Conservation (phyloP, 495 filamentous ascomycete species). For the Rostrohypoxylon terebratum region DNA sequence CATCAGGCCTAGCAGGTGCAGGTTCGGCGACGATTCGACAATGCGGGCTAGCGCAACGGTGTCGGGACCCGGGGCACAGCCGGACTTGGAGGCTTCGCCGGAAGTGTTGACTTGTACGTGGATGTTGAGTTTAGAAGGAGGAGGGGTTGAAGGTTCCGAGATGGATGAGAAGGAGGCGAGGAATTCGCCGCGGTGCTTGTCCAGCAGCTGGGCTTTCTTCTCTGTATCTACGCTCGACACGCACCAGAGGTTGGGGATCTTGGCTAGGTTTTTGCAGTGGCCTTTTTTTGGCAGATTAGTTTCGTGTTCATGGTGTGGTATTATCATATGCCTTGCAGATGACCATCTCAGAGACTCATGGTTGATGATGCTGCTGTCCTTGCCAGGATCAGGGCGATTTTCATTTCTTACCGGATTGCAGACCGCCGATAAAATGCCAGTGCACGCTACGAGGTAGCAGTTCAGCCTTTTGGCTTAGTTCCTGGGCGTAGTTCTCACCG, state of each 20-base stretch:
- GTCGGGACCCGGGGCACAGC: slow-evolving; percentile 72
- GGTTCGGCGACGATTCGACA: slow-evolving; percentile 73
- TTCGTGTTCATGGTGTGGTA: background rate
- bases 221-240: slow-evolving; percentile 88
- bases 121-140: slow-evolving; percentile 69
- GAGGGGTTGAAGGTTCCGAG: slow-evolving; percentile 37
- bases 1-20: slow-evolving; percentile 87
- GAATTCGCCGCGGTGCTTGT: slow-evolving; percentile 77
- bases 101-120: slow-evolving; percentile 97
- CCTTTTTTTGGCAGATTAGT: slow-evolving; percentile 61
- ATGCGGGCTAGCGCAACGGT: slow-evolving; percentile 72
- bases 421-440: slow-evolving; percentile 96
- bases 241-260: slow-evolving; percentile 90
- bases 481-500: slow-evolving; percentile 97
- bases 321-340: background rate
- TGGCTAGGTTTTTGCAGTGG: slow-evolving; percentile 88
- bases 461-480: slow-evolving; percentile 85
- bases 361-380: background rate
- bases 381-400: slow-evolving; percentile 1
- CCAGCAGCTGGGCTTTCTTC: slow-evolving; percentile 86
- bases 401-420: slow-evolving; percentile 70
- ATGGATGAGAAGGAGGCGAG: slow-evolving; percentile 45
- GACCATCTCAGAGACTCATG: background rate
- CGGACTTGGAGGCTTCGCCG: slow-evolving; percentile 85
- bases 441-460: slow-evolving; percentile 79